Evolutionary conservation across 331 rosid species (phyloP), one percentile per base, ranked within the genome.

Genomic region (Stylosanthes scabra): DNA sequence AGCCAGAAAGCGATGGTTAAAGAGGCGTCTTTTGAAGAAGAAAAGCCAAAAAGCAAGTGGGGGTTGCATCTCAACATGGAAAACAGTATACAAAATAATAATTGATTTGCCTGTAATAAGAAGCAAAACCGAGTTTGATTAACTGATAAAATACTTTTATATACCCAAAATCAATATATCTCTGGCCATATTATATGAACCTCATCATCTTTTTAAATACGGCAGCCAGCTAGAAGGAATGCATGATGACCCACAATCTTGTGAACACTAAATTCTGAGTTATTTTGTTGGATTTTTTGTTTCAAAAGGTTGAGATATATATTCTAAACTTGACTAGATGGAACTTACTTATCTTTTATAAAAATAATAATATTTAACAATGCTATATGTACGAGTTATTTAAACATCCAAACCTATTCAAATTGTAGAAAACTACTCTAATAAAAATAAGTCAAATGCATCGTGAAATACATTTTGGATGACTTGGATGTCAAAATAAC

Each of bases 231-330:
- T 63, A 82, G 37, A 31, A 31, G 2, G 3, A 10, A 40, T 45
- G 45, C 15, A 61, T 76, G n/a, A n/a, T n/a, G 84, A 70, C 75
- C 79, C 81, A 66, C 74, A 55, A 31, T 12, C 40, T 52, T 34
- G 54, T 20, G 12, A 47, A 68, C 69, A 11, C 45, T 55, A n/a
- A n/a, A n/a, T 31, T 31, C 37, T 31, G 37, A 31, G 37, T 31
- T 31, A 31, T 31, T 31, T 31, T 31, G 37, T 2, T 31, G 4
- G 37, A 31, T 31, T 2, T 2, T 31, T 31, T 31, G 37, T 31
- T 31, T 31, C 37, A 31, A 31, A 31, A 31, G 4, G 37, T 31
- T 31, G 37, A 31, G 37, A 31, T 3, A 31, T 31, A 31, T 31
- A 4, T 31, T 31, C 37, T 31, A 31, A 31, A 31, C 37, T 31